These are phyloP conservation scores for Colletotrichum orbiculare DNA, from an alignment of 2,329 filamentous ascomycete species.

Conservation along the genomic window DNA sequence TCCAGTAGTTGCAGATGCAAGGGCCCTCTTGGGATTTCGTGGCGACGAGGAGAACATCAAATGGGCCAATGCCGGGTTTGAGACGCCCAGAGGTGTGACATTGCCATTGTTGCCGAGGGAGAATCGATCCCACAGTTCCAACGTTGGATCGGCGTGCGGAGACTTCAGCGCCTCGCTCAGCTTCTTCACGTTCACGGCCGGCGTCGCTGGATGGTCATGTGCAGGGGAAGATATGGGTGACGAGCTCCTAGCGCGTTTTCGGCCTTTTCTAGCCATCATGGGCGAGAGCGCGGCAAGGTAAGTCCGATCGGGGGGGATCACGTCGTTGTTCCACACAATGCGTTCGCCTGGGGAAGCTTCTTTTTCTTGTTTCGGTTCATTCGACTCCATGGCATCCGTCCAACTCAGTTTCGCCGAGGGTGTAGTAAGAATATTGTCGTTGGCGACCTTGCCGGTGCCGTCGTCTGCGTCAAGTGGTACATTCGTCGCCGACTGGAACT, in stretches of 20 bases:
- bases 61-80: slow-evolving; percentile 70
- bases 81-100: slow-evolving; percentile 54
- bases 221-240: slow-evolving; percentile 78
- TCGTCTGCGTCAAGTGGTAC: slow-evolving; percentile 39
- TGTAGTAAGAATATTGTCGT: slow-evolving; percentile 34
- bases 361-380: slow-evolving; percentile 55
- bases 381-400: slow-evolving; percentile 66
- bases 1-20: slow-evolving; percentile 47
- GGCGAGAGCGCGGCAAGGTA: slow-evolving; percentile 57
- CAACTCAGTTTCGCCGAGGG: slow-evolving; percentile 56
- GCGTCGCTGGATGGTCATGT: slow-evolving; percentile 54
- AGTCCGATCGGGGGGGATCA: slow-evolving; percentile 55
- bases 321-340: slow-evolving; percentile 69
- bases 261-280: slow-evolving; percentile 61
- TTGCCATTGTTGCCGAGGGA: slow-evolving; percentile 61
- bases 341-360: slow-evolving; percentile 69
- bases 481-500: slow-evolving; percentile 57
- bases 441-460: slow-evolving; percentile 32
- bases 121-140: slow-evolving; percentile 83
- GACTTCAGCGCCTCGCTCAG: slow-evolving; percentile 71
- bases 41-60: slow-evolving; percentile 79
- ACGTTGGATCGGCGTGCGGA: slow-evolving; percentile 76
- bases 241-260: slow-evolving; percentile 79
- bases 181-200: slow-evolving; percentile 67
- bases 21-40: slow-evolving; percentile 61